phyloP scores from a whole-genome alignment of 2,329 filamentous ascomycete species.

The Helminthosporium solani region DNA sequence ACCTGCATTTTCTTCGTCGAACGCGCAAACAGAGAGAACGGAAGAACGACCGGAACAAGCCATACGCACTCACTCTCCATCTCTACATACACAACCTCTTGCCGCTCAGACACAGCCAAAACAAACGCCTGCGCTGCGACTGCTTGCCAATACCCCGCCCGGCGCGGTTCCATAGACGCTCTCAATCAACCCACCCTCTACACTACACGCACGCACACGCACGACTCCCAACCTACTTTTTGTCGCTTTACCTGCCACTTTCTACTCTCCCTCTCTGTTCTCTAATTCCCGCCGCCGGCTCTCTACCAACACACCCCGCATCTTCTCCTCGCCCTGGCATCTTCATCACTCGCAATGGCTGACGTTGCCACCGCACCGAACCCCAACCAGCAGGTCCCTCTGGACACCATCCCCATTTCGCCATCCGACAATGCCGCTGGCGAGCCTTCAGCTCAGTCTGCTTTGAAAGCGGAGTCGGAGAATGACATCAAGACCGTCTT shows the following conservation, averaged over 20 bases:
- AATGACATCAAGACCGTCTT: constrained; percentile 84
- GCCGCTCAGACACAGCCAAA: constrained; percentile 14
- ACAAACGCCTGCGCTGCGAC: constrained; percentile 19
- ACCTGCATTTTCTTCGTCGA: constrained; percentile 27
- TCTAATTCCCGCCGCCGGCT: constrained; percentile 7
- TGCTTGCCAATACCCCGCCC: constrained; percentile 25
- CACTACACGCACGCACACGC: too few relatives aligned
- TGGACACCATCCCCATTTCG: constrained; percentile 59
- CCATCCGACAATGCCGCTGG: constrained; percentile 50
- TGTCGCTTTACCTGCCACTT: constrained; percentile 14
- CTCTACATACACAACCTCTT: constrained; percentile 3
- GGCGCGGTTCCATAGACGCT: constrained; percentile 35
- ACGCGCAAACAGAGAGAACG: constrained; percentile 11
- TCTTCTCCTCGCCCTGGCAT: constrained; percentile 2
- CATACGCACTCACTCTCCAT: constrained; percentile 16
- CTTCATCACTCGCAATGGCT: constrained; percentile 30
- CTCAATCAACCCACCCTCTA: constrained; percentile 56
- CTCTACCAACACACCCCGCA: not conserved
- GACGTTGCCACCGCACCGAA: constrained; percentile 42
- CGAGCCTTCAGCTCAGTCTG: constrained; percentile 40
- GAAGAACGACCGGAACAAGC: constrained; percentile 14
- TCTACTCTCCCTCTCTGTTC: constrained; percentile 17
- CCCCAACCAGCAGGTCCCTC: constrained; percentile 52
- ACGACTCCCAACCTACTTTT: not conserved
- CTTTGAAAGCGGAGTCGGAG: constrained; percentile 46